phyloP scores from a whole-genome alignment of 2,329 filamentous ascomycete species.

The Ceratocystis diversiconidia region DNA sequence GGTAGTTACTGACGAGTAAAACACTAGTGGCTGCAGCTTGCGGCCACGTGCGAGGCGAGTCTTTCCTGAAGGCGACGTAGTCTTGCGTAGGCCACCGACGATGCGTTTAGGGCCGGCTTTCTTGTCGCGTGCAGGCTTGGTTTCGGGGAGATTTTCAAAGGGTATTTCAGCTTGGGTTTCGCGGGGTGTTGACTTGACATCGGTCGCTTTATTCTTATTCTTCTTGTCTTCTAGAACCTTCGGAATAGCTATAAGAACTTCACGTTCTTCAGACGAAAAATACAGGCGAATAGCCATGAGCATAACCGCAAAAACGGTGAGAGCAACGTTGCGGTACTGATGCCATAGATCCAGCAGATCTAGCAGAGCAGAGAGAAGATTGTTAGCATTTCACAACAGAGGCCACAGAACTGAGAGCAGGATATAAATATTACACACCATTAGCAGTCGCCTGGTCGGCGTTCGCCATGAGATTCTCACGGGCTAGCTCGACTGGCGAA shows the following conservation, averaged over 20 bases:
- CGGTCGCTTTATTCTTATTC: background rate
- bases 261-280: conserved; percentile 27
- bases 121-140: conserved; percentile 22
- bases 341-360: conserved; percentile 34
- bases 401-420: background rate
- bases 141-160: background rate
- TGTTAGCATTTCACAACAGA: background rate
- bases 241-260: conserved; percentile 28
- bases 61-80: conserved; percentile 14
- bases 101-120: conserved; percentile 31
- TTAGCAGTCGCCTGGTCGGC: background rate
- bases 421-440: background rate
- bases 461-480: conserved; percentile 4
- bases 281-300: conserved; percentile 31
- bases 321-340: conserved; percentile 31
- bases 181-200: background rate
- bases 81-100: conserved; percentile 31
- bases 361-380: conserved; percentile 17
- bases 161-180: conserved; percentile 12
- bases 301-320: conserved; percentile 28
- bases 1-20: conserved; percentile 80
- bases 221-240: conserved; percentile 25
- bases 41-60: conserved; percentile 23
- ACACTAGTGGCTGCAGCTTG: conserved; percentile 60
- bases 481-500: conserved; percentile 11